Base-by-base conservation (phyloP, 345 rosid species). In the Draba incana region DNA sequence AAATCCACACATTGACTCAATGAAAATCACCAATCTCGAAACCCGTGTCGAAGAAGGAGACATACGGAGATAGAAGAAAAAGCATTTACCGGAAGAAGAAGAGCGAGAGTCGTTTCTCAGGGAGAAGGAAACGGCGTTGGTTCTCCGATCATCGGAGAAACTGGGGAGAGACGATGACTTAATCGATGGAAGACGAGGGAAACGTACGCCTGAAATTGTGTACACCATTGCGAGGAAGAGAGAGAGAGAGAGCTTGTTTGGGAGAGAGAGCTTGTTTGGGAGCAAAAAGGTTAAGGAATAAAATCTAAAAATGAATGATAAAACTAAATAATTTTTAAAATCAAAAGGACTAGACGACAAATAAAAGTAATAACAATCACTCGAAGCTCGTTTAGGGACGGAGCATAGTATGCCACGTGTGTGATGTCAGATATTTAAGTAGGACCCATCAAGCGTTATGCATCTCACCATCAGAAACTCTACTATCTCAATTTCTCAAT, bases 61-160 rank as follows among this genome's bases (percentile, higher is more conserved):
- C n/a, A n/a, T n/a, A n/a, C n/a, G n/a, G 57, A 56, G 41, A 63
- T 25, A 15, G 7, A 10, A 15, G 8, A 20, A 20, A 20, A 20
- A 53, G 42, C 4, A 39, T 54, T 52, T 64, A 73, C 62, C 86
- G 80, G 91, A 77, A 66, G 95, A 77, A 33, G 37, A 33, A 33
- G 37, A 33, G 46, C 78, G 74, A 24, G 83, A 68, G 28, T 80
- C 48, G 62, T 81, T 85, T 80, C 83, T 89, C 68, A 71, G 62
- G 42, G 76, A 72, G 67, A 90, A 69, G 5, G 92, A 75, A 16
- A 81, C 63, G 42, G 74, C 62, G 42, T 75, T 57, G 59, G 30
- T 77, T 81, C 84, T 65, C 25, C 83, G 83, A 81, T 85, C 80
- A 45, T 82, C 89, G 69, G 56, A 71, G 81, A 82, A 84, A 72